Percentiles rank a stretch among this genome's conserved stretches.
These are phyloP conservation scores for Vitrella brassicaformis DNA, from an alignment of 73 alveolate genomes.

Conservation along the genomic window DNA sequence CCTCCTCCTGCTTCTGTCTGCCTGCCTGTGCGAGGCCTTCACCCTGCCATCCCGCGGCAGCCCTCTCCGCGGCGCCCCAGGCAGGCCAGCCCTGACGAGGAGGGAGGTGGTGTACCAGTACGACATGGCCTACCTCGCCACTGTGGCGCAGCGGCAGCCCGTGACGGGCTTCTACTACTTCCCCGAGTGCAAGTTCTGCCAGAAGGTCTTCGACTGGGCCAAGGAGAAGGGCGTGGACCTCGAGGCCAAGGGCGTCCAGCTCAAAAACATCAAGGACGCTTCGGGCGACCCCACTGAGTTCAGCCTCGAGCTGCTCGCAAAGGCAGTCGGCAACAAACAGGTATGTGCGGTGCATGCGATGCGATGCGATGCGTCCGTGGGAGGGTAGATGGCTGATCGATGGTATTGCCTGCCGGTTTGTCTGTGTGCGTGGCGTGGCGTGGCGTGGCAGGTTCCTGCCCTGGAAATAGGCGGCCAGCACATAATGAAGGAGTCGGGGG, in stretches of 20 bases:
- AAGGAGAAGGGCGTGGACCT: neutral
- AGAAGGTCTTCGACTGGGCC: neutral
- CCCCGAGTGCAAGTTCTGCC: neutral
- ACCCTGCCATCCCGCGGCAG: too few species aligned
- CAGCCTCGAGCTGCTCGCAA: neutral
- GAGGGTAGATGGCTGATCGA: too few species aligned
- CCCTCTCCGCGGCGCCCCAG: too few species aligned
- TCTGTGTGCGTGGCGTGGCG: too few species aligned
- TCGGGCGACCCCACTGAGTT: neutral
- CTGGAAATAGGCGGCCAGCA: neutral
- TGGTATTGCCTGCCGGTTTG: too few species aligned
- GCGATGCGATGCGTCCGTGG: too few species aligned
- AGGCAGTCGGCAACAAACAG: neutral
- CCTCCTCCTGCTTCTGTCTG: too few species aligned
- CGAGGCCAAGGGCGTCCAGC: neutral
- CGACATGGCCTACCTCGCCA: neutral
- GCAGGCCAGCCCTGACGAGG: too few species aligned
- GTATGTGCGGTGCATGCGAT: too few species aligned
- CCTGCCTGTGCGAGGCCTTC: too few species aligned
- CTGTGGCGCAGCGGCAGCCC: neutral
- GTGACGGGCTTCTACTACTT: neutral
- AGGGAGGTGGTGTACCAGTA: neutral
- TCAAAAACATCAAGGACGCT: neutral
- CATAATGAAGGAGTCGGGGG: neutral
- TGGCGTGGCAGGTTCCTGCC: too few species aligned